phyloP scores from a whole-genome alignment of 257 asterid species.

The Scutellaria minor region DNA sequence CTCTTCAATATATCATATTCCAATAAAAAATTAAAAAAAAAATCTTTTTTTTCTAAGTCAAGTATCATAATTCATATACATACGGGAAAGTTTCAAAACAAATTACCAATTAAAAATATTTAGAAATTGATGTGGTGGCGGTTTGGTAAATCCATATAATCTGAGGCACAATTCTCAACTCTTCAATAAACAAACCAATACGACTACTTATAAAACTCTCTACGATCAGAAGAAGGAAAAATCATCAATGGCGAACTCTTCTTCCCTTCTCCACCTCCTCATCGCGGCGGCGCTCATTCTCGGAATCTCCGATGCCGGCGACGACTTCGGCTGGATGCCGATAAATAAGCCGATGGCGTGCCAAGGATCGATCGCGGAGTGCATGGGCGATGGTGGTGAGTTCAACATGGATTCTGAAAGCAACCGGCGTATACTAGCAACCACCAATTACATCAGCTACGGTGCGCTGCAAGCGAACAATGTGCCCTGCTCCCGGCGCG shows the following conservation, averaged over 20 bases:
- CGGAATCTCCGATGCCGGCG: slow-evolving; percentile 34
- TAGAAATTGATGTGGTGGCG: slow-evolving; percentile 24
- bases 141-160: not conserved
- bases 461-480: slow-evolving; percentile 50
- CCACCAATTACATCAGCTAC: slow-evolving; percentile 47
- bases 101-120: not conserved
- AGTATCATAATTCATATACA: too few relatives aligned
- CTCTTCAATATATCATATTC: too few relatives aligned
- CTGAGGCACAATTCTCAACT: slow-evolving; percentile 3
- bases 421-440: slow-evolving; percentile 52
- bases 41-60: too few relatives aligned
- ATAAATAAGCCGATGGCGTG: slow-evolving; percentile 34
- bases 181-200: slow-evolving; percentile 18
- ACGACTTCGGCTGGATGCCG: slow-evolving; percentile 36
- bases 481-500: slow-evolving; percentile 55
- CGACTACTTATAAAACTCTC: not conserved
- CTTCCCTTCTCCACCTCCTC: slow-evolving; percentile 32
- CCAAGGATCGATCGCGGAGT: slow-evolving; percentile 62
- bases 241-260: slow-evolving; percentile 35
- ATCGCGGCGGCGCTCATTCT: slow-evolving; percentile 31
- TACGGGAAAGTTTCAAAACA: too few relatives aligned
- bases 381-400: slow-evolving; percentile 49
- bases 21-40: too few relatives aligned
- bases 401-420: slow-evolving; percentile 52
- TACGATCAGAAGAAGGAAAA: not conserved